Evolutionary conservation across 2,329 filamentous ascomycete genomes (phyloP).

Genomic region (Fusarium sp.): DNA sequence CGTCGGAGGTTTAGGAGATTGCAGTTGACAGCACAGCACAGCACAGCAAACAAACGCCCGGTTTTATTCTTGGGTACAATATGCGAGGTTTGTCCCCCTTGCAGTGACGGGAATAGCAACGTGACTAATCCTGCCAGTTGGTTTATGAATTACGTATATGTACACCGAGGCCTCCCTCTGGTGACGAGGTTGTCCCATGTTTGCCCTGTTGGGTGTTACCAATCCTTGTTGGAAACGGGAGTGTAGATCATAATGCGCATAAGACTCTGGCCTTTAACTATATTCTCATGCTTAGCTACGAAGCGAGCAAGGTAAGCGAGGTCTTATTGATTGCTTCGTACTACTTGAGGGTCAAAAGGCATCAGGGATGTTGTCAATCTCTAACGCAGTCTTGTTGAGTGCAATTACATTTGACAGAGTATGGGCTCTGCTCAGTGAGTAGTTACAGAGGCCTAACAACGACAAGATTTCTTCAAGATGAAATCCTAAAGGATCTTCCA

Average conservation of each 20-base stretch:
- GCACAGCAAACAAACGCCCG: background rate
- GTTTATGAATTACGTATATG: background rate
- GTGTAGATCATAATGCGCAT: constrained; percentile 37
- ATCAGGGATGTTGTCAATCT: background rate
- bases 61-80: constrained; percentile 17
- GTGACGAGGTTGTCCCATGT: constrained; percentile 1
- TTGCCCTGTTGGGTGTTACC: constrained; percentile 2
- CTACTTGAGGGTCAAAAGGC: background rate
- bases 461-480: background rate
- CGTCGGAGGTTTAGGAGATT: constrained; percentile 23
- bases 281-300: background rate
- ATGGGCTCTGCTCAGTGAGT: too few relatives aligned
- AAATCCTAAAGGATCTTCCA: background rate
- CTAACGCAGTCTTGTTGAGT: background rate
- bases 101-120: constrained; percentile 31
- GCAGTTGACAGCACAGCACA: constrained; percentile 4
- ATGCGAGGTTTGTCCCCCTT: constrained; percentile 18
- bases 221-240: background rate
- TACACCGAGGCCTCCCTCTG: constrained; percentile 13
- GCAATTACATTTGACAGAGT: background rate
- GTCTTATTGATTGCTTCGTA: too few relatives aligned
- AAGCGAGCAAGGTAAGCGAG: too few relatives aligned
- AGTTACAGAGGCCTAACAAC: background rate
- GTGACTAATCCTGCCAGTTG: constrained; percentile 12
- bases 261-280: constrained; percentile 1